A percentile compares a stretch with the other conserved stretches of the same genome.
Evolutionary conservation across 495 filamentous ascomycete species (phyloP).

Genomic region (Trypethelium eluteriae): DNA sequence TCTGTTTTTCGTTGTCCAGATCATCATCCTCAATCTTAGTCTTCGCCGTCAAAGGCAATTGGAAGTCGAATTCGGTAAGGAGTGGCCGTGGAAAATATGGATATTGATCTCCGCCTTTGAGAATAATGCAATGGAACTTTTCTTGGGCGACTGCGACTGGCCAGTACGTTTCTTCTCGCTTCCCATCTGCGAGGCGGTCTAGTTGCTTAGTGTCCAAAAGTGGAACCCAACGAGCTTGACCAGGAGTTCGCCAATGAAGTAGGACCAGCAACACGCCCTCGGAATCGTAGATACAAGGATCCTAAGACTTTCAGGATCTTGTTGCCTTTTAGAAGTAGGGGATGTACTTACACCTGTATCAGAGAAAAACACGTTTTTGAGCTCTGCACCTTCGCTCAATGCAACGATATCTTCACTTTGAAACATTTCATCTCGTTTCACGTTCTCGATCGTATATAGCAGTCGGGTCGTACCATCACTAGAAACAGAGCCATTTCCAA

Average conservation of each 20-base stretch:
- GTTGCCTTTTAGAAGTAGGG: conserved; percentile 15
- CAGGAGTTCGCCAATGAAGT: conserved; percentile 79
- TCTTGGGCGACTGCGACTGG: conserved; percentile 86
- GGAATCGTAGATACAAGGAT: conserved; percentile 89
- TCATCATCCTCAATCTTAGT: conserved; percentile 35
- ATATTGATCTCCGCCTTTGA: conserved; percentile 87
- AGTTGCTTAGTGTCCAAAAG: conserved; percentile 80
- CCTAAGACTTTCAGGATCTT: conserved; percentile 39
- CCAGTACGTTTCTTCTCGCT: conserved; percentile 86
- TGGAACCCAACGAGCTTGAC: conserved; percentile 84
- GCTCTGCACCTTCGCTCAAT: conserved; percentile 53
- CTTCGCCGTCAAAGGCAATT: conserved; percentile 61
- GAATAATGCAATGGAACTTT: conserved; percentile 97
- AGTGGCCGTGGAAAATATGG: conserved; percentile 92
- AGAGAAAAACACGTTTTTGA: conserved; percentile 85
- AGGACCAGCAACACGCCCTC: conserved; percentile 79
- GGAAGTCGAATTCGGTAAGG: conserved; percentile 89
- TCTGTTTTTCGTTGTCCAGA: conserved; percentile 33
- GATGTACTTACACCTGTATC: conserved; percentile 60
- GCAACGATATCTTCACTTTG: conserved; percentile 90
- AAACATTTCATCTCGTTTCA: conserved; percentile 84
- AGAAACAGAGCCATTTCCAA: conserved; percentile 82
- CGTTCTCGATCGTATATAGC: conserved; percentile 82
- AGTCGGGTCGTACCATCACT: conserved; percentile 67
- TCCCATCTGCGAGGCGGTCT: conserved; percentile 69